phyloP scores from a whole-genome alignment of 2,329 filamentous ascomycete genomes.

The Monosporascus sp. region DNA sequence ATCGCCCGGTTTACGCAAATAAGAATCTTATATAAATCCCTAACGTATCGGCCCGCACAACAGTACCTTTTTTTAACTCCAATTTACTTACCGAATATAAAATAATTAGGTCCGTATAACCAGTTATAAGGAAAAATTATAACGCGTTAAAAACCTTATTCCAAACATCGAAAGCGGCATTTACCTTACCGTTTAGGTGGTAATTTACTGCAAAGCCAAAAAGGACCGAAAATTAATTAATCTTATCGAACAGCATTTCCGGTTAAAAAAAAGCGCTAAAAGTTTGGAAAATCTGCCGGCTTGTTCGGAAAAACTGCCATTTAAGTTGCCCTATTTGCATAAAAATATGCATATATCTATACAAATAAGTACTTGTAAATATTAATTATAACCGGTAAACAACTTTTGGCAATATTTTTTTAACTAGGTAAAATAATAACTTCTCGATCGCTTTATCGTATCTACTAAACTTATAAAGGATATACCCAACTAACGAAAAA shows the following conservation, averaged over 20 bases:
- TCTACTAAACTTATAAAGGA: too few relatives aligned
- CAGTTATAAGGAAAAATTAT: not conserved
- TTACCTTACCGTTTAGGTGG: not conserved
- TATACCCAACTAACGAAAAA: too few relatives aligned
- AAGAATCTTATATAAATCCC: not conserved
- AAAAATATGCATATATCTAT: too few relatives aligned
- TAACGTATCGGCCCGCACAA: not conserved
- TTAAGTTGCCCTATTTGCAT: too few relatives aligned
- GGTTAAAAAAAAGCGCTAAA: too few relatives aligned
- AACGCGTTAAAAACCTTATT: not conserved
- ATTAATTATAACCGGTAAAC: too few relatives aligned
- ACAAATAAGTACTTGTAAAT: too few relatives aligned
- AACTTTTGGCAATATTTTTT: too few relatives aligned
- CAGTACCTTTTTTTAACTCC: not conserved
- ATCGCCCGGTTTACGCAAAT: not conserved
- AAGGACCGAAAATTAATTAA: not conserved
- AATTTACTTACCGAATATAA: not conserved
- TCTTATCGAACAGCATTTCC: not conserved
- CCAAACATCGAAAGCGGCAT: conserved; percentile 1
- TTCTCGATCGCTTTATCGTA: too few relatives aligned
- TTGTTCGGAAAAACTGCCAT: too few relatives aligned
- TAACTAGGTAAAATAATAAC: too few relatives aligned
- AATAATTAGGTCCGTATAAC: not conserved
- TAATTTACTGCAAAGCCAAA: not conserved
- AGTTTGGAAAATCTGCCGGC: too few relatives aligned